phyloP scores from a whole-genome alignment of 2,329 filamentous ascomycete species.

The Teratosphaeria destructans region DNA sequence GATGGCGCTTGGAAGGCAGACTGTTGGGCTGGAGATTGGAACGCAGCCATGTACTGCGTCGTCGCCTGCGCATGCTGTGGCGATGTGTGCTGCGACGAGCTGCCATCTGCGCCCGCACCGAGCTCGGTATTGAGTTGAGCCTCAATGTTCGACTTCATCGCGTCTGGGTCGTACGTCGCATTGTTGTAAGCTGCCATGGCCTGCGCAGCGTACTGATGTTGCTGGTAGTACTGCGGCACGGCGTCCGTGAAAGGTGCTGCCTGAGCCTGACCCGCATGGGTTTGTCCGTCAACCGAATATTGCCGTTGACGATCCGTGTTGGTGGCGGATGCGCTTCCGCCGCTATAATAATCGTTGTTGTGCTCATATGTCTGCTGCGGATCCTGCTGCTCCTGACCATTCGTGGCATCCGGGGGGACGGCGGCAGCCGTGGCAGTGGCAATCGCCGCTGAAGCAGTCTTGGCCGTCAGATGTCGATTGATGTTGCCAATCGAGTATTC shows the following conservation, averaged over 20 bases:
- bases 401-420: not conserved
- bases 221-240: not conserved
- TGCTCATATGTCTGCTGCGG: not conserved
- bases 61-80: not conserved
- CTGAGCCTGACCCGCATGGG: not conserved
- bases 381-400: not conserved
- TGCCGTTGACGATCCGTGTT: not conserved
- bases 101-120: not conserved
- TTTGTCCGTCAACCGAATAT: not conserved
- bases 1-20: not conserved
- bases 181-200: constrained; percentile 1
- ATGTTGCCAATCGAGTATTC: constrained; percentile 39
- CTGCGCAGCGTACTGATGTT: not conserved
- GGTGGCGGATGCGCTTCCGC: not conserved
- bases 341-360: constrained; percentile 2
- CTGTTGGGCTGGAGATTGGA: not conserved
- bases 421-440: constrained; percentile 11
- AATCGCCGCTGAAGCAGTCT: constrained; percentile 31
- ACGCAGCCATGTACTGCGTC: not conserved
- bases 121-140: constrained; percentile 1
- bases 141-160: constrained; percentile 2
- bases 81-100: not conserved
- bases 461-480: constrained; percentile 33
- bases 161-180: not conserved
- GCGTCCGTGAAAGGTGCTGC: not conserved